Conservation (phyloP, 768 basidiomycete species). For the Lentinus brumalis region DNA sequence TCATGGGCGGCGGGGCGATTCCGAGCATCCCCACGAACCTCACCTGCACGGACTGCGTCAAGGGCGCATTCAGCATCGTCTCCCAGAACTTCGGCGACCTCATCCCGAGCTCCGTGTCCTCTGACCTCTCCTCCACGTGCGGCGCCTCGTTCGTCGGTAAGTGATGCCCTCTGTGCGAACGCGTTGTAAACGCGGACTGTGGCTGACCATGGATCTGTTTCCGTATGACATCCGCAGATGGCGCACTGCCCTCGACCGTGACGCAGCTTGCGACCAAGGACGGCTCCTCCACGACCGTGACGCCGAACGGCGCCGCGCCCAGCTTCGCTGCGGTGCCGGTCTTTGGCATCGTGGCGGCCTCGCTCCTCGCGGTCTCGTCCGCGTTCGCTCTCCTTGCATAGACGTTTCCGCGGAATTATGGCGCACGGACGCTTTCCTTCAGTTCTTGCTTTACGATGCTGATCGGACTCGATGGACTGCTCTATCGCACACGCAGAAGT, state of each 20-base stretch:
- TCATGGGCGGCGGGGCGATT: slow-evolving; percentile 15
- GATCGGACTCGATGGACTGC: no score
- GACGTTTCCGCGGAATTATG: background rate
- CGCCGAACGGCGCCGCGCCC: slow-evolving; percentile 11
- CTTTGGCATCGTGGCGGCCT: slow-evolving; percentile 13
- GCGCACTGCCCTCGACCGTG: slow-evolving; percentile 28
- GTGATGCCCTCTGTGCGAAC: slow-evolving; percentile 9
- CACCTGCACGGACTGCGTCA: slow-evolving; percentile 38
- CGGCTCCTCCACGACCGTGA: slow-evolving; percentile 8
- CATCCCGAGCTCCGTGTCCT: slow-evolving; percentile 16
- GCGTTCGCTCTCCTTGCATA: slow-evolving; percentile 27
- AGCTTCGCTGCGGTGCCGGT: slow-evolving; percentile 12
- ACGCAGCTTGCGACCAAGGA: slow-evolving; percentile 26
- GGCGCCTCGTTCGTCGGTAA: slow-evolving; percentile 34
- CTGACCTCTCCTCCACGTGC: slow-evolving; percentile 26
- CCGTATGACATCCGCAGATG: slow-evolving; percentile 23
- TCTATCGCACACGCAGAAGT: no score
- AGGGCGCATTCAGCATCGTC: slow-evolving; percentile 34
- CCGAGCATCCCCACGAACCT: slow-evolving; percentile 26
- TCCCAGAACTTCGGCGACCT: slow-evolving; percentile 24
- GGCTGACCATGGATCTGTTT: background rate
- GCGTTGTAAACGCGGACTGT: background rate
- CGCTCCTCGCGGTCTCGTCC: slow-evolving; percentile 21
- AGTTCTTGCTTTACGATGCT: no score
- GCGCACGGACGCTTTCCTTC: background rate